Conservation (phyloP, 176 grass and related monocot species). For the Puya raimondii region DNA sequence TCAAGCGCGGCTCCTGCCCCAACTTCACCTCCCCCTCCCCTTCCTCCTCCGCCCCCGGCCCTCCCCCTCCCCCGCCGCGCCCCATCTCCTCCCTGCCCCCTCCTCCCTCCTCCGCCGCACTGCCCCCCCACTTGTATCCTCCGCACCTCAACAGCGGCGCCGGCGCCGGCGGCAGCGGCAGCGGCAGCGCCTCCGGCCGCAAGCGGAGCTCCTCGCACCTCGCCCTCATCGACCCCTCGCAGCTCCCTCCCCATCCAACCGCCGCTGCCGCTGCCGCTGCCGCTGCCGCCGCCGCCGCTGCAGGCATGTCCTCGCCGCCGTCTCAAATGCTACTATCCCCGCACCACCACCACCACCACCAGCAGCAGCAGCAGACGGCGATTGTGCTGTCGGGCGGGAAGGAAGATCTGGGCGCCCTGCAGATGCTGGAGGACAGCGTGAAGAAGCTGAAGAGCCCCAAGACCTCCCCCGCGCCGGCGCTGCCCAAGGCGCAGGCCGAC, state of each 20-base stretch:
- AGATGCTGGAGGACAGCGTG: conserved; percentile 62
- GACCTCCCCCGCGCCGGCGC: conserved; percentile 24
- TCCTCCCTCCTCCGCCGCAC: conserved; percentile 16
- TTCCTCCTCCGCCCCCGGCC: conserved; percentile 31
- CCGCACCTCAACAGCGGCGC: conserved; percentile 16
- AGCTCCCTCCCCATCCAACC: conserved; percentile 22
- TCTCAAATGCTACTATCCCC: background rate
- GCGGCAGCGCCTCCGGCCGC: conserved; percentile 8
- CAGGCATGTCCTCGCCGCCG: background rate
- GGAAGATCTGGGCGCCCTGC: conserved; percentile 50
- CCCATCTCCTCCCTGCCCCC: conserved; percentile 46
- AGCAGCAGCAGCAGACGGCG: background rate
- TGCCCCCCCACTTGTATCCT: conserved; percentile 19
- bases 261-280: conserved; percentile 23
- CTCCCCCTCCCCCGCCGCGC: conserved; percentile 39
- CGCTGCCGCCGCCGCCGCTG: conserved; percentile 18
- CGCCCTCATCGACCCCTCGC: conserved; percentile 25
- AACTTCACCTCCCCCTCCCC: conserved; percentile 57
- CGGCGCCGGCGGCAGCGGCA: conserved; percentile 13
- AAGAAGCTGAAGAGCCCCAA: conserved; percentile 57
- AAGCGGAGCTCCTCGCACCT: background rate
- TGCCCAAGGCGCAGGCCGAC: conserved; percentile 42
- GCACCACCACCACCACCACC: background rate
- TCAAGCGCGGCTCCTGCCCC: conserved; percentile 70
- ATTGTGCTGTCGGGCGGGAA: conserved; percentile 44